These are phyloP conservation scores for Solanum bulbocastanum DNA, from an alignment of 257 asterid genomes.

Conservation along the genomic window DNA sequence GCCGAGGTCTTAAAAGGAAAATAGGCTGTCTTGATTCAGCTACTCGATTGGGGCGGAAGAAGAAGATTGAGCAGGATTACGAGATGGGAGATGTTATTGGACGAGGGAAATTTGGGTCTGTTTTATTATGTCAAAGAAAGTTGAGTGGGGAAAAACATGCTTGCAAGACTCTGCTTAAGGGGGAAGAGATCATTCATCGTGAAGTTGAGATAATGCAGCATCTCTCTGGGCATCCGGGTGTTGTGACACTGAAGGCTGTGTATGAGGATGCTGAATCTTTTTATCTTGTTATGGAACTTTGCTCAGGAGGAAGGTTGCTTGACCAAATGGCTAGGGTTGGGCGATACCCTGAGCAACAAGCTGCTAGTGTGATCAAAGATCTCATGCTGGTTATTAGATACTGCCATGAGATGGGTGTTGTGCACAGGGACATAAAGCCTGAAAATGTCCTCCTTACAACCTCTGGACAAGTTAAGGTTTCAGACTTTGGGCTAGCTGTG, in stretches of 20 bases:
- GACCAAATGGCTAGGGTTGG: slow-evolving; percentile 80
- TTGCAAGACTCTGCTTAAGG: slow-evolving; percentile 66
- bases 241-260: slow-evolving; percentile 71
- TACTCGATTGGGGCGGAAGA: slow-evolving; percentile 71
- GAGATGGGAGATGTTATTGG: slow-evolving; percentile 52
- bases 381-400: slow-evolving; percentile 68
- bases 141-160: slow-evolving; percentile 67
- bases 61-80: slow-evolving; percentile 69
- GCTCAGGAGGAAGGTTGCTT: slow-evolving; percentile 73
- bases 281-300: slow-evolving; percentile 82
- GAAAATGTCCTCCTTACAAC: slow-evolving; percentile 70
- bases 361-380: slow-evolving; percentile 71
- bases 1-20: slow-evolving; percentile 83
- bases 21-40: slow-evolving; percentile 82
- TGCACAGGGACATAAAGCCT: slow-evolving; percentile 84
- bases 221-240: slow-evolving; percentile 80
- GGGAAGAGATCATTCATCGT: slow-evolving; percentile 82
- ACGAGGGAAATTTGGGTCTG: slow-evolving; percentile 77
- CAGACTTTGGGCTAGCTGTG: slow-evolving; percentile 81
- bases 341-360: slow-evolving; percentile 48
- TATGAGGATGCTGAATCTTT: slow-evolving; percentile 74
- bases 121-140: slow-evolving; percentile 52
- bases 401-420: slow-evolving; percentile 96
- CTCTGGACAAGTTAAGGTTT: slow-evolving; percentile 76
- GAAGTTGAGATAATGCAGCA: slow-evolving; percentile 98